A percentile compares a stretch with the other conserved stretches of the same genome.
Evolutionary conservation across 169 alveolate species (phyloP).

Genomic region (Fabrea salina): DNA sequence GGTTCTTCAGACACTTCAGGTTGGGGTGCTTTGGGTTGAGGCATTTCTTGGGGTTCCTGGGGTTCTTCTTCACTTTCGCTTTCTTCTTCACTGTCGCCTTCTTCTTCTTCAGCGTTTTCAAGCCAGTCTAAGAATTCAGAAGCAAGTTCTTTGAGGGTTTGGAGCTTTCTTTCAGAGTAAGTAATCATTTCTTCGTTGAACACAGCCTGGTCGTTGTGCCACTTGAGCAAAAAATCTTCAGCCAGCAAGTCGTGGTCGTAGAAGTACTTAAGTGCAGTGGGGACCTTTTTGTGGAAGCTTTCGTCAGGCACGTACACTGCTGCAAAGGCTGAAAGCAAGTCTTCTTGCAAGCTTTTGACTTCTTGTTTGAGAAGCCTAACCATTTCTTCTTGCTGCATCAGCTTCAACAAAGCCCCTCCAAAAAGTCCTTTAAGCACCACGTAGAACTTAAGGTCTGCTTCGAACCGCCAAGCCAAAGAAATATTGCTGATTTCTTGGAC

Average conservation of each 20-base stretch:
- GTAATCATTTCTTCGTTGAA: slow-evolving; percentile 35
- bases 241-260: slow-evolving; percentile 48
- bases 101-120: slow-evolving; percentile 46
- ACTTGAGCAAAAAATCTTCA: slow-evolving; percentile 49
- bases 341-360: neutral
- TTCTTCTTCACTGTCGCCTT: slow-evolving; percentile 43
- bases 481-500: slow-evolving; percentile 25
- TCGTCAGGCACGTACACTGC: neutral
- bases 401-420: slow-evolving; percentile 22
- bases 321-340: slow-evolving; percentile 24
- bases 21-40: neutral
- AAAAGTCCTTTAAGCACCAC: slow-evolving; percentile 33
- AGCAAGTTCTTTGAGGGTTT: slow-evolving; percentile 32
- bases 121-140: slow-evolving; percentile 58
- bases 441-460: slow-evolving; percentile 30
- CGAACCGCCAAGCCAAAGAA: slow-evolving; percentile 30
- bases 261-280: slow-evolving; percentile 44
- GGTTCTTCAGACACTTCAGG: neutral
- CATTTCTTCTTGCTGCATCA: neutral
- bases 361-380: neutral
- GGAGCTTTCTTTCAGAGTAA: slow-evolving; percentile 35
- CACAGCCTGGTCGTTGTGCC: slow-evolving; percentile 33
- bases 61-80: slow-evolving; percentile 39
- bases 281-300: slow-evolving; percentile 16
- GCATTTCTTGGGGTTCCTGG: too few relatives aligned